Evolutionary conservation across 164 flowering plant species (phyloP), one percentile per base, ranked within the genome.

Genomic region (Kalanchoe fedtschenkoi): DNA sequence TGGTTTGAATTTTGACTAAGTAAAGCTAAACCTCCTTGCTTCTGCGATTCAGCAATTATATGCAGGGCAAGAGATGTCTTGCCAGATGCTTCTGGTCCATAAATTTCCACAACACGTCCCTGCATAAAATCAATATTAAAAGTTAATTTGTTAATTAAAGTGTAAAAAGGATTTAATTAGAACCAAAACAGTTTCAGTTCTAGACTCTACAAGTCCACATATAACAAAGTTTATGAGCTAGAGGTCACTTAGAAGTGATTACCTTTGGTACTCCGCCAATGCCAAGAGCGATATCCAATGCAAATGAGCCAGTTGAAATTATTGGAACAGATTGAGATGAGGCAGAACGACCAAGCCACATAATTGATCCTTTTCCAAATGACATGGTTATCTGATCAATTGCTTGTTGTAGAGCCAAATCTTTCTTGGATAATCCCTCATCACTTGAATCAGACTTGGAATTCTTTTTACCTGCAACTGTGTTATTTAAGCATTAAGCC

Each of bases 21-120:
- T 24, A 9, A 5, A 47, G 16, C 30, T n/a, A 8, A 47, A 89
- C 98, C 99, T 88, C 97, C 97, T 62, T 71, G 76, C 68, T 87
- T 93, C 70, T 93, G 99, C 54, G 99, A 75, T 75, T 89, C 97
- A 64, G 96, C 92, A 70, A 93, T 88, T 58, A 90, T 87, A 78
- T 93, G 99, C 24, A 93, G 85, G 56, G 96, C 89, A 78, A 93
- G 95, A 65, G 97, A 90, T 57, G 99, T 93, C 67, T 90, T 93
- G 26, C 99, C 99, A 55, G 99, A 86, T 67, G 99, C 99, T 76
- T 93, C 99, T 43, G 97, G 97, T 43, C 97, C 99, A 80, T 81
- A 93, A 66, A 93, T 85, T 78, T 93, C 99, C 60, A 93, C 83
- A 37, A 93, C 89, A 61, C 99, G 96, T 28, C 99, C 99, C 99